phyloP scores from a whole-genome alignment of 2,329 filamentous ascomycete genomes.

The Cadophora malorum region DNA sequence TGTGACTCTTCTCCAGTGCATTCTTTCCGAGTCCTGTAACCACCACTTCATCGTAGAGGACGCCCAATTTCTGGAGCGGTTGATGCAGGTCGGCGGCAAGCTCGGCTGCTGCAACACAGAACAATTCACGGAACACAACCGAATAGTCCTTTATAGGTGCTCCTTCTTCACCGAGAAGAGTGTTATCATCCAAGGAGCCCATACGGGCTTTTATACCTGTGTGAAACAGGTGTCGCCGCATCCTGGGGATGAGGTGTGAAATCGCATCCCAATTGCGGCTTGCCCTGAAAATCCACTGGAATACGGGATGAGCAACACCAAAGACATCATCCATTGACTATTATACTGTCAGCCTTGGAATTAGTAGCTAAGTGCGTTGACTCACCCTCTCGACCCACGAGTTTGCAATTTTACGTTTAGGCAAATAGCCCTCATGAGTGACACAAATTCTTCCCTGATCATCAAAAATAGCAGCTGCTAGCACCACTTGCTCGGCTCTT shows the following conservation, averaged over 20 bases:
- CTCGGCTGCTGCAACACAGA: conserved; percentile 79
- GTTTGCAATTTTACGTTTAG: conserved; percentile 79
- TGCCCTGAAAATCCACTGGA: conserved; percentile 86
- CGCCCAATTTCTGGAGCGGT: conserved; percentile 67
- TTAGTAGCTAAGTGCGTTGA: neutral
- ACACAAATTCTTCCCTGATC: conserved; percentile 70
- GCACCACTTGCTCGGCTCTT: conserved; percentile 59
- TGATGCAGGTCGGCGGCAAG: conserved; percentile 72
- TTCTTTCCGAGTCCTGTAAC: conserved; percentile 59
- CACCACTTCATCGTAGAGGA: conserved; percentile 78
- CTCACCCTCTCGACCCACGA: conserved; percentile 71
- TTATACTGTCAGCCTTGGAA: conserved; percentile 19
- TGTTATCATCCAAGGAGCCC: conserved; percentile 50
- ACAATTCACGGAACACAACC: conserved; percentile 79
- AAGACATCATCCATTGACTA: conserved; percentile 75
- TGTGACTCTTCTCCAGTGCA: conserved; percentile 22
- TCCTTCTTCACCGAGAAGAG: conserved; percentile 59
- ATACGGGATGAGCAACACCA: conserved; percentile 76
- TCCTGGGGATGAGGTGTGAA: conserved; percentile 70
- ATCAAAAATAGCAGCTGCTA: conserved; percentile 71
- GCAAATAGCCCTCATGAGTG: conserved; percentile 71
- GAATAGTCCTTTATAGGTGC: conserved; percentile 73
- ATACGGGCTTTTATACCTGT: conserved; percentile 44
- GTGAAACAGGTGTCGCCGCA: conserved; percentile 72
- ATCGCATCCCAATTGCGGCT: conserved; percentile 79